Conservation (phyloP, 352 stramenopile species). For the Blastocystis hominis region DNA sequence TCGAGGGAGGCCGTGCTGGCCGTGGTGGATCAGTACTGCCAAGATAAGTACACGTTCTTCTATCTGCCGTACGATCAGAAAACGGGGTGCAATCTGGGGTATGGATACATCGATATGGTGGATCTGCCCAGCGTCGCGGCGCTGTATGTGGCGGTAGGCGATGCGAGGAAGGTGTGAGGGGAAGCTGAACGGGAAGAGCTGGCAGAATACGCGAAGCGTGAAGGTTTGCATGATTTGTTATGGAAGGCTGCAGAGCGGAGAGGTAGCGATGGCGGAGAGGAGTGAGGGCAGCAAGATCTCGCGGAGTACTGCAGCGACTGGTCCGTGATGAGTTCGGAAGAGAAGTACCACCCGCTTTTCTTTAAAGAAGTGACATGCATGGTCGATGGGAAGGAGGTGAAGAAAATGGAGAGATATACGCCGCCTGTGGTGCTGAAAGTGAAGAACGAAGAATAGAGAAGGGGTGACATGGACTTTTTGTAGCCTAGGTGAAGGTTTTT, state of each 20-base stretch:
- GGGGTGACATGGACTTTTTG: no score
- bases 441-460: not conserved
- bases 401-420: constrained; percentile 19
- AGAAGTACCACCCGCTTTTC: constrained; percentile 55
- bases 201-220: constrained; percentile 96
- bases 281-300: constrained; percentile 11
- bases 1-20: constrained; percentile 90
- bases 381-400: constrained; percentile 45
- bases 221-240: constrained; percentile 98
- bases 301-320: constrained; percentile 54
- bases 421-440: not conserved
- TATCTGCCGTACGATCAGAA: constrained; percentile 99
- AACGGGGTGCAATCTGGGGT: constrained; percentile 99
- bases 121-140: constrained; percentile 62
- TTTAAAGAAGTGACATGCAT: constrained; percentile 11
- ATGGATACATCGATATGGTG: constrained; percentile 99
- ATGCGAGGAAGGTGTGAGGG: not conserved
- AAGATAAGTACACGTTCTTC: constrained; percentile 92
- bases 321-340: constrained; percentile 52
- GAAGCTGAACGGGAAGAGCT: constrained; percentile 64
- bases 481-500: not conserved
- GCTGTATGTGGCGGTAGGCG: constrained; percentile 13
- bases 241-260: constrained; percentile 76
- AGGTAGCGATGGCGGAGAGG: not conserved
- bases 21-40: constrained; percentile 84